Conservation (phyloP, 257 asterid genomes). For the Haberlea rhodopensis region DNA sequence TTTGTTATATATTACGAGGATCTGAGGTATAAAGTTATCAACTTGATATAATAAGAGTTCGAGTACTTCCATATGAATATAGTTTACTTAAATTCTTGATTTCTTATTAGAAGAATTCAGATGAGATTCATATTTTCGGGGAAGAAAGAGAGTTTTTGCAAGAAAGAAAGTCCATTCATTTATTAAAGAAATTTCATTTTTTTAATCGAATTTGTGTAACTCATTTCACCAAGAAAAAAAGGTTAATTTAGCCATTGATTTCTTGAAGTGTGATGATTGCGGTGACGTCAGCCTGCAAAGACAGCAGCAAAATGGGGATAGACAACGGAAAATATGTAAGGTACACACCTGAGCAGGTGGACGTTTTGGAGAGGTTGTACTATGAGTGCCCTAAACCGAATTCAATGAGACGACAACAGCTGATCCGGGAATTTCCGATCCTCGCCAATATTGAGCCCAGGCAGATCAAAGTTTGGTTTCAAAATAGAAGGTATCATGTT, state of each 20-base stretch:
- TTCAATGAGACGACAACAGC: slow-evolving; percentile 89
- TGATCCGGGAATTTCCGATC: slow-evolving; percentile 83
- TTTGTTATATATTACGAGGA: slow-evolving; percentile 24
- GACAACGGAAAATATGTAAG: slow-evolving; percentile 94
- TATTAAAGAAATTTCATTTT: not conserved
- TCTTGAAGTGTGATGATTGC: slow-evolving; percentile 73
- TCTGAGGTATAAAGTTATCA: slow-evolving; percentile 23
- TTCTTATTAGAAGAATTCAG: slow-evolving; percentile 9
- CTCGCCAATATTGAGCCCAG: slow-evolving; percentile 92
- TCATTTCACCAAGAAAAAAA: slow-evolving; percentile 5
- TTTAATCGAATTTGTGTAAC: not conserved
- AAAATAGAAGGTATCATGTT: slow-evolving; percentile 72
- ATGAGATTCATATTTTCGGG: not conserved
- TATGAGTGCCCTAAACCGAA: slow-evolving; percentile 97
- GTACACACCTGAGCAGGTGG: slow-evolving; percentile 99
- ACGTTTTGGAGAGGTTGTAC: slow-evolving; percentile 87
- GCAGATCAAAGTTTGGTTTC: slow-evolving; percentile 99
- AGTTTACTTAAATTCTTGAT: not conserved
- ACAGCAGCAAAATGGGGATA: slow-evolving; percentile 53
- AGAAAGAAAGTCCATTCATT: not conserved
- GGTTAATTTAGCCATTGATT: slow-evolving; percentile 12
- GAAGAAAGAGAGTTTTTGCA: slow-evolving; percentile 2
- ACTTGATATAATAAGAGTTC: slow-evolving; percentile 13
- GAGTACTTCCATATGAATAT: not conserved
- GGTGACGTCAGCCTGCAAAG: slow-evolving; percentile 73